Evolutionary conservation across 2,329 filamentous ascomycete species (phyloP).

Genomic region (Sporothrix inflata): DNA sequence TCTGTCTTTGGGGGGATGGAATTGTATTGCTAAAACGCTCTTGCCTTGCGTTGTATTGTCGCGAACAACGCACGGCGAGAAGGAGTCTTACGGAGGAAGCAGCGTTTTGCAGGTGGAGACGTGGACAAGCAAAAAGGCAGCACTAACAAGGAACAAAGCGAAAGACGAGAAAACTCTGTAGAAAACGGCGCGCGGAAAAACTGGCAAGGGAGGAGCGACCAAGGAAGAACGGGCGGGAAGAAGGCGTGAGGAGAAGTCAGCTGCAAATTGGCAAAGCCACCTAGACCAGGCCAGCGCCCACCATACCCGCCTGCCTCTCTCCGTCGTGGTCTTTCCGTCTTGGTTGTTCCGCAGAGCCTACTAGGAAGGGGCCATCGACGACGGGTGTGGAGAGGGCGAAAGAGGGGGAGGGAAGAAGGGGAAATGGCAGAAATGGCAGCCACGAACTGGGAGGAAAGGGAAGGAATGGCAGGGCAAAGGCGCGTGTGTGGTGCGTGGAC

Average conservation of each 20-base stretch:
- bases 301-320: not conserved
- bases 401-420: not conserved
- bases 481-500: not conserved
- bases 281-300: not conserved
- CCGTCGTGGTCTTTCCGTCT: constrained; percentile 1
- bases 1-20: not conserved
- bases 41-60: too few relatives aligned
- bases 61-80: too few relatives aligned
- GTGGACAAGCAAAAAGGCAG: not conserved
- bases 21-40: too few relatives aligned
- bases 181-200: not conserved
- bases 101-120: constrained; percentile 5
- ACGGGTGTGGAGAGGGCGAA: constrained; percentile 4
- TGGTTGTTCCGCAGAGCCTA: constrained; percentile 1
- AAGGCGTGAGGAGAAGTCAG: not conserved
- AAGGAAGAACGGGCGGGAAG: not conserved
- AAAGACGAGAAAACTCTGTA: not conserved
- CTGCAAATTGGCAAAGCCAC: not conserved
- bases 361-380: constrained; percentile 21
- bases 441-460: constrained; percentile 32
- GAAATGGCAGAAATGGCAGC: too few relatives aligned
- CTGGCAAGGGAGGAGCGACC: constrained; percentile 6
- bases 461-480: not conserved
- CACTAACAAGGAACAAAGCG: not conserved
- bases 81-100: too few relatives aligned